phyloP scores from a whole-genome alignment of 2,329 filamentous ascomycete species.

The Endothia cerciana region DNA sequence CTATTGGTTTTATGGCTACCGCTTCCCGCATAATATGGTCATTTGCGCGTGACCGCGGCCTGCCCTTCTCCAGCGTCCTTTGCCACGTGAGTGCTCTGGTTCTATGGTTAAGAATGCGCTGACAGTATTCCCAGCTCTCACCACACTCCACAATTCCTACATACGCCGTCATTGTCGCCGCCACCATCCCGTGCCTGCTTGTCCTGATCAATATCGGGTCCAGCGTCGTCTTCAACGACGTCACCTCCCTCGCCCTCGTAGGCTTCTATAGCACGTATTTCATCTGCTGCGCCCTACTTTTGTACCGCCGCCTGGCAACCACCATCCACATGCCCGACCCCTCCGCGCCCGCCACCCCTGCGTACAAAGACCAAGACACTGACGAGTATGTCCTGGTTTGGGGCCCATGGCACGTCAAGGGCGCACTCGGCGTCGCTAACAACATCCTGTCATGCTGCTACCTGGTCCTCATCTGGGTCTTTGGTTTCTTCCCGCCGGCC shows the following conservation, averaged over 20 bases:
- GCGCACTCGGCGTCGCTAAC: conserved; percentile 54
- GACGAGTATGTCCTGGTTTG: conserved; percentile 37
- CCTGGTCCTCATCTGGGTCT: conserved; percentile 59
- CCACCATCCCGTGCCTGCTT: conserved; percentile 32
- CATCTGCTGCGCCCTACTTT: conserved; percentile 43
- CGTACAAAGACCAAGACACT: too few relatives aligned
- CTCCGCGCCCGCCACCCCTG: too few relatives aligned
- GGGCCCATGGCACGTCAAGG: conserved; percentile 60
- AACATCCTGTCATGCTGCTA: conserved; percentile 59
- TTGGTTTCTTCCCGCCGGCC: conserved; percentile 54
- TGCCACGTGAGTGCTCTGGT: too few relatives aligned
- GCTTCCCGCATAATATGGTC: conserved; percentile 36
- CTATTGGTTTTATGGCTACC: conserved; percentile 32
- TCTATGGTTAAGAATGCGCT: too few relatives aligned
- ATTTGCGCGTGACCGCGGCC: conserved; percentile 34
- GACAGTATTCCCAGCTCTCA: too few relatives aligned
- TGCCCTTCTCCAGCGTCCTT: conserved; percentile 25
- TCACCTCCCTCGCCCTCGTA: conserved; percentile 47
- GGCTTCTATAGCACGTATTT: conserved; percentile 50
- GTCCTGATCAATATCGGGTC: conserved; percentile 37
- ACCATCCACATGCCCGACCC: too few relatives aligned
- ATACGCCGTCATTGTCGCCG: conserved; percentile 31
- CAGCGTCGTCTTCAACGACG: conserved; percentile 46
- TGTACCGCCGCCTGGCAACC: conserved; percentile 41
- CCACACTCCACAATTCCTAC: conserved; percentile 34